phyloP scores from a whole-genome alignment of 352 stramenopile species.

The Paralagenidium karlingii region DNA sequence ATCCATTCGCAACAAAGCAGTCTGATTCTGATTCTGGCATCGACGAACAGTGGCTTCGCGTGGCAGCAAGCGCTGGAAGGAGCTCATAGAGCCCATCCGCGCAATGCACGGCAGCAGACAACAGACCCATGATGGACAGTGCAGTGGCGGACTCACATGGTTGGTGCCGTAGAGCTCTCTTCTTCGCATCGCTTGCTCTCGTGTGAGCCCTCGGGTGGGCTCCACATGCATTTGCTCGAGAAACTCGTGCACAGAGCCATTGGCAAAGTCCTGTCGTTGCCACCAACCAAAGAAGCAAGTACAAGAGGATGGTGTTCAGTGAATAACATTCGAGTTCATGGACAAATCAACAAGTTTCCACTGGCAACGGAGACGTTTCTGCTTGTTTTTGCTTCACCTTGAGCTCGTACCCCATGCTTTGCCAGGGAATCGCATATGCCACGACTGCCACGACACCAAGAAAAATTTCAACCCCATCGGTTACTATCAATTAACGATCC shows the following conservation, averaged over 20 bases:
- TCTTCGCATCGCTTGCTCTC: conserved; percentile 59
- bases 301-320: too few relatives aligned
- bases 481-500: too few relatives aligned
- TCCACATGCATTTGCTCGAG: conserved; percentile 48
- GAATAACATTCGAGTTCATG: too few relatives aligned
- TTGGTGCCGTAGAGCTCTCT: conserved; percentile 76
- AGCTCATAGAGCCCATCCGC: conserved; percentile 83
- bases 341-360: too few relatives aligned
- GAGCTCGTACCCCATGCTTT: too few relatives aligned
- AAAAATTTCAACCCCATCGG: too few relatives aligned
- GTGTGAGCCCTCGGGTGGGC: conserved; percentile 34
- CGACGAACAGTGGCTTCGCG: conserved; percentile 85
- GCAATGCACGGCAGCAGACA: conserved; percentile 90
- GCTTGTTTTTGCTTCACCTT: too few relatives aligned
- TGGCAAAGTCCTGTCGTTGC: too few relatives aligned
- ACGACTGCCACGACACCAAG: too few relatives aligned
- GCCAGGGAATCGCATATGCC: too few relatives aligned
- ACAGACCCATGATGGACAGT: conserved; percentile 91
- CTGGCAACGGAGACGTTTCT: too few relatives aligned
- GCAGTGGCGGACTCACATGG: conserved; percentile 78
- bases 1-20: conserved; percentile 84
- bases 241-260: conserved; percentile 41
- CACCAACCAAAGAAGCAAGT: too few relatives aligned
- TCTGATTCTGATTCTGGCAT: conserved; percentile 13
- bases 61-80: conserved; percentile 72